Evolutionary conservation across 2,329 filamentous ascomycete genomes (phyloP).

Genomic region (Westerdykella aurantiaca): DNA sequence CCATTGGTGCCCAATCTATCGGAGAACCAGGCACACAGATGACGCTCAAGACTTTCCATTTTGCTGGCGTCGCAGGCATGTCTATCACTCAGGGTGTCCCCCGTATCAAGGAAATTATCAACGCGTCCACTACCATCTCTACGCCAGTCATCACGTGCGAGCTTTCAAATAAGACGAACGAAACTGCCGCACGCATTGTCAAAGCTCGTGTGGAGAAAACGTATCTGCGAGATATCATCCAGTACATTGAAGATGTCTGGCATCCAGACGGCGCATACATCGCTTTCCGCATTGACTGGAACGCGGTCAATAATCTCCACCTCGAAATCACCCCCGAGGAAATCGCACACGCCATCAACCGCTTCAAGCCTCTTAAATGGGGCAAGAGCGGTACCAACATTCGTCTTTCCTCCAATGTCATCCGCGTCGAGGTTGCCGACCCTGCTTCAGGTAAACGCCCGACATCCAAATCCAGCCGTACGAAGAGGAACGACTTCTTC

Average conservation of each 20-base stretch:
- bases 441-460: slow-evolving; percentile 18
- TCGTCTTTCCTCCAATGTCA: slow-evolving; percentile 40
- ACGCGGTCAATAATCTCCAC: slow-evolving; percentile 72
- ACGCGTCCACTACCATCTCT: slow-evolving; percentile 87
- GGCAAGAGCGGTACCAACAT: slow-evolving; percentile 57
- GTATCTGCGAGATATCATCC: slow-evolving; percentile 73
- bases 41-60: slow-evolving; percentile 99
- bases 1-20: slow-evolving; percentile 94
- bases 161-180: slow-evolving; percentile 66
- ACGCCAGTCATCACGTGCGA: slow-evolving; percentile 90
- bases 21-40: slow-evolving; percentile 98
- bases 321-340: slow-evolving; percentile 70
- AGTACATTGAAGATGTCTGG: slow-evolving; percentile 84
- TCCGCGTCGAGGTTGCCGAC: slow-evolving; percentile 67
- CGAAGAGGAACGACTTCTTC: slow-evolving; percentile 57
- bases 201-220: slow-evolving; percentile 96
- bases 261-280: slow-evolving; percentile 69
- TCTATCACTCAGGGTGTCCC: slow-evolving; percentile 98
- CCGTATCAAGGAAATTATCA: slow-evolving; percentile 99
- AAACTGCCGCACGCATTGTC: slow-evolving; percentile 79
- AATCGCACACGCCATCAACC: slow-evolving; percentile 70
- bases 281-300: slow-evolving; percentile 72
- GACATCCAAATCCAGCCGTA: slow-evolving; percentile 27
- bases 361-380: slow-evolving; percentile 77
- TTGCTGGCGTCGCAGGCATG: slow-evolving; percentile 98